phyloP scores from a whole-genome alignment of 305 asterid genomes.

The Fraxinus sp. region DNA sequence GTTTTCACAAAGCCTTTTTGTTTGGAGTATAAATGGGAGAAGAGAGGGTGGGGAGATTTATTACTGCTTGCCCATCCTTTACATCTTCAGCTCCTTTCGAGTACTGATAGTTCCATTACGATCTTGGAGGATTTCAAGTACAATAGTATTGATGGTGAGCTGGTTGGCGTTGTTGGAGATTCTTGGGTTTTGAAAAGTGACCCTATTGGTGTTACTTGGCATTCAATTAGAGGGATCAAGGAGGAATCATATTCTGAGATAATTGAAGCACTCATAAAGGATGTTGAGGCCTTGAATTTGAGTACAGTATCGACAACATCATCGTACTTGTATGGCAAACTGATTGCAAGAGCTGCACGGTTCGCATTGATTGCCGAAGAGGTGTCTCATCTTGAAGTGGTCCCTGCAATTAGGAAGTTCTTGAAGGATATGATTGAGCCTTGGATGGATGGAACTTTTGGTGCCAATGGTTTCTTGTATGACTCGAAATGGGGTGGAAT shows the following conservation, averaged over 20 bases:
- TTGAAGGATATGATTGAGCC: slow-evolving; percentile 74
- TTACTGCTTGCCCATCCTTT: slow-evolving; percentile 86
- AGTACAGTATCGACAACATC: slow-evolving; percentile 52
- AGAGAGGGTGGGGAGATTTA: slow-evolving; percentile 74
- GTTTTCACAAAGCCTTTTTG: slow-evolving; percentile 50
- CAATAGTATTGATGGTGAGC: slow-evolving; percentile 72
- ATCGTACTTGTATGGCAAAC: slow-evolving; percentile 70
- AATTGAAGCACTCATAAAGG: slow-evolving; percentile 49
- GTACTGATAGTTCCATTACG: slow-evolving; percentile 39
- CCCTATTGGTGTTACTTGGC: slow-evolving; percentile 76
- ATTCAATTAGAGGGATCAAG: slow-evolving; percentile 60
- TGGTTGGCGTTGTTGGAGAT: slow-evolving; percentile 78
- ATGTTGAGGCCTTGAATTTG: slow-evolving; percentile 54
- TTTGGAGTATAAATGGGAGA: slow-evolving; percentile 75
- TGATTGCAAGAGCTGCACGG: slow-evolving; percentile 82
- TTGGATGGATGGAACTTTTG: slow-evolving; percentile 81
- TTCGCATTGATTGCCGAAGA: slow-evolving; percentile 85
- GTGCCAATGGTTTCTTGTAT: slow-evolving; percentile 62
- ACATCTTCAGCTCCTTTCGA: slow-evolving; percentile 49
- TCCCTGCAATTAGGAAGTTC: slow-evolving; percentile 58
- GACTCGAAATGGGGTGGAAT: slow-evolving; percentile 84
- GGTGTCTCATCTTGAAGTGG: slow-evolving; percentile 49
- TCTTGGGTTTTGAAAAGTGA: slow-evolving; percentile 71
- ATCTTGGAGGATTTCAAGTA: slow-evolving; percentile 61
- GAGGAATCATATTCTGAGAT: slow-evolving; percentile 53